Conservation (phyloP, 345 rosid species). For the Linum lewisii region DNA sequence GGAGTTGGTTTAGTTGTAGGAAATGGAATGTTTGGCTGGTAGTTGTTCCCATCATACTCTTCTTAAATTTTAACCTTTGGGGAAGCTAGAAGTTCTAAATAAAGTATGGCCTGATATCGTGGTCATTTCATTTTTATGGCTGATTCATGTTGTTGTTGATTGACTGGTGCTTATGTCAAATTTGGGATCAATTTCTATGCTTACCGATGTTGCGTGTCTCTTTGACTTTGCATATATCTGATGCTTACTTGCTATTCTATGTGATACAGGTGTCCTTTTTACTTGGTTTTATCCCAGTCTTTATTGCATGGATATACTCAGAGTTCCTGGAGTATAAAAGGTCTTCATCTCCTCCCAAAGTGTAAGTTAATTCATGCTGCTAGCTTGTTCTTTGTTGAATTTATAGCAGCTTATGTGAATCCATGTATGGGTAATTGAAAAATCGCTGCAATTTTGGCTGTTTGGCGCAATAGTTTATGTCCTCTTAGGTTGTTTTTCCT, state of each 20-base stretch:
- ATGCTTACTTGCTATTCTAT: conserved; percentile 15
- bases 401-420: not conserved
- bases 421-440: not conserved
- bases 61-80: no score
- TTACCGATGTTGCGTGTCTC: not conserved
- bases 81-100: no score
- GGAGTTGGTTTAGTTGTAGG: no score
- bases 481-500: not conserved
- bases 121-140: no score
- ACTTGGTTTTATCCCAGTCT: conserved; percentile 72
- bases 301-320: conserved; percentile 84
- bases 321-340: conserved; percentile 71
- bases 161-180: no score
- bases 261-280: conserved; percentile 72
- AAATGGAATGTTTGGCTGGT: no score
- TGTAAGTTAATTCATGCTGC: conserved; percentile 40
- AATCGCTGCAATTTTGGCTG: not conserved
- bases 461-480: not conserved
- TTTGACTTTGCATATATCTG: not conserved
- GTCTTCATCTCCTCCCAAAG: conserved; percentile 46
- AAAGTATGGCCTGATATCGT: no score
- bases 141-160: no score
- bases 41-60: no score
- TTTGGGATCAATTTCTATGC: not conserved
- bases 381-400: not conserved